Percentiles rank a stretch among this genome's conserved stretches.
Conservation (phyloP, 192 early-diverging fungal genomes). For the Umbelopsis ramanniana region DNA sequence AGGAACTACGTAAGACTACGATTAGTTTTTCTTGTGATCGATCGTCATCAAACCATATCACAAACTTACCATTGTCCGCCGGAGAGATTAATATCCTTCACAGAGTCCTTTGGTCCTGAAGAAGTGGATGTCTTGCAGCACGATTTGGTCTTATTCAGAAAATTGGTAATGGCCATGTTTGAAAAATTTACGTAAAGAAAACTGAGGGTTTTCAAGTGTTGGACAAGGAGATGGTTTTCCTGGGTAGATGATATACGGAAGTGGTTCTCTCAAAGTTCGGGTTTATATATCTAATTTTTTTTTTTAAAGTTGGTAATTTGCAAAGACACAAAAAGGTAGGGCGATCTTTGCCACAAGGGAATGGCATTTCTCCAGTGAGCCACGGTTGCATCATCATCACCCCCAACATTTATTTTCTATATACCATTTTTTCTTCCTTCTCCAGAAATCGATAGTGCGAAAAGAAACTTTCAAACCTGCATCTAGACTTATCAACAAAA, state of each 20-base stretch:
- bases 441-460: constrained; percentile 6
- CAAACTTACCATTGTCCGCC: constrained; percentile 14
- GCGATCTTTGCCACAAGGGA: constrained; percentile 22
- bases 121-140: background rate
- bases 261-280: background rate
- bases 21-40: background rate
- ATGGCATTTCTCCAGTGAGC: background rate
- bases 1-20: background rate
- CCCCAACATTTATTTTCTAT: background rate
- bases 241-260: background rate
- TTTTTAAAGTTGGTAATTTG: constrained; percentile 7
- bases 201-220: background rate
- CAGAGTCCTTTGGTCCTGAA: constrained; percentile 1
- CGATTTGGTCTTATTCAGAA: background rate
- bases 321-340: background rate
- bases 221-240: background rate
- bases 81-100: constrained; percentile 6
- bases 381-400: constrained; percentile 5
- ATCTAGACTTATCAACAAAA: constrained; percentile 13
- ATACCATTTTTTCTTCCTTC: background rate
- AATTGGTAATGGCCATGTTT: background rate
- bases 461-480: background rate
- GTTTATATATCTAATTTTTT: constrained; percentile 8
- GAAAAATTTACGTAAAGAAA: background rate
- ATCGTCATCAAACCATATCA: background rate